These are phyloP conservation scores for Mortierella sp. DNA, from an alignment of 371 early-diverging fungal genomes.

Conservation along the genomic window DNA sequence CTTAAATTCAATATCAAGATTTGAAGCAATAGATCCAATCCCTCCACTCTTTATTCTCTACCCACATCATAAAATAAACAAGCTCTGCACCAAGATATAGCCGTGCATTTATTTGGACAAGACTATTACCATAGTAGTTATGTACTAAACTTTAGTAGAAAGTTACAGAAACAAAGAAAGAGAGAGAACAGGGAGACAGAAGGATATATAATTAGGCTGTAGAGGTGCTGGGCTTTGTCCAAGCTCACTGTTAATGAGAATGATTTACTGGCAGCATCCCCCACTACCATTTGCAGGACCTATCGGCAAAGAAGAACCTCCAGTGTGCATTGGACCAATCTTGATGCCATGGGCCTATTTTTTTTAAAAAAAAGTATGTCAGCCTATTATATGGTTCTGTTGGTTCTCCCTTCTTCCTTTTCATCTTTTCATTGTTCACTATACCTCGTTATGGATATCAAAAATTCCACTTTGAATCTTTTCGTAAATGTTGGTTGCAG, in stretches of 20 bases:
- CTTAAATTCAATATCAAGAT: conserved; percentile 8
- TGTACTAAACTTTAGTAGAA: neutral
- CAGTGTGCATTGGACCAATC: conserved; percentile 64
- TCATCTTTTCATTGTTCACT: neutral
- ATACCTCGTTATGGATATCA: conserved; percentile 79
- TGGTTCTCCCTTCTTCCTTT: neutral
- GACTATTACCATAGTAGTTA: neutral
- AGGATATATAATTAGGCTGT: conserved; percentile 9
- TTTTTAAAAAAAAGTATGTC: conserved; percentile 2
- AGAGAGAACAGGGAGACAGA: conserved; percentile 9
- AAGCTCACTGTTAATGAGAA: neutral
- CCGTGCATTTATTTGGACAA: neutral
- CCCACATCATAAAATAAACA: conserved; percentile 13
- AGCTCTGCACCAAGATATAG: neutral
- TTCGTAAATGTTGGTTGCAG: conserved; percentile 85
- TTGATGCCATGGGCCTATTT: conserved; percentile 69
- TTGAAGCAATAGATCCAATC: neutral
- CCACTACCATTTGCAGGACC: conserved; percentile 47
- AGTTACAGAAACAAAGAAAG: neutral
- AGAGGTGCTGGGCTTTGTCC: conserved; percentile 8
- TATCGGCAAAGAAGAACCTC: conserved; percentile 49
- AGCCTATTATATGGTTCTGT: neutral
- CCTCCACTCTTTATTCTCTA: conserved; percentile 14
- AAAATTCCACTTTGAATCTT: conserved; percentile 86
- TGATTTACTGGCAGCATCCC: conserved; percentile 51